A percentile compares a stretch with the other conserved stretches of the same genome.
Conservation (phyloP, 768 basidiomycete species). For the Boletus pseudo-olivaceus region DNA sequence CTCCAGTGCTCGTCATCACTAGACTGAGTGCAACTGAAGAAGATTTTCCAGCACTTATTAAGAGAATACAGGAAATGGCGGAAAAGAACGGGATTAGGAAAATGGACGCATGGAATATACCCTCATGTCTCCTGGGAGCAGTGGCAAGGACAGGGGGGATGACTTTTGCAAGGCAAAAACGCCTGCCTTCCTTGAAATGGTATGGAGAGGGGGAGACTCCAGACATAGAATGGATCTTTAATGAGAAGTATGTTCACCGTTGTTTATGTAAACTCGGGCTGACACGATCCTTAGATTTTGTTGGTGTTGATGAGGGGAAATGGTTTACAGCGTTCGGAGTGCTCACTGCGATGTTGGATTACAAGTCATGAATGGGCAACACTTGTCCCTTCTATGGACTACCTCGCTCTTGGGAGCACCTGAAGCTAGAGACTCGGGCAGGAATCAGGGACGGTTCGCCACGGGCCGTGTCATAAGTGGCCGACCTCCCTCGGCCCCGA, state of each 20-base stretch:
- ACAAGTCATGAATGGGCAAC: background rate
- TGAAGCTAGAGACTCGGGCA: background rate
- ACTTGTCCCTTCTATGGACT: too few relatives aligned
- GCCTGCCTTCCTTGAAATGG: conserved; percentile 45
- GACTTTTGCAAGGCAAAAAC: conserved; percentile 32
- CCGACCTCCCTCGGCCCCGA: background rate
- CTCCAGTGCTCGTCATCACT: conserved; percentile 40
- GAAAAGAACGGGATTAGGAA: conserved; percentile 28
- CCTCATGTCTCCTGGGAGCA: conserved; percentile 27
- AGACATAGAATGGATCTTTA: conserved; percentile 41
- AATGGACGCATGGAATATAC: conserved; percentile 40
- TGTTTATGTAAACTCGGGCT: background rate
- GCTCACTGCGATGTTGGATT: background rate
- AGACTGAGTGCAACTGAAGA: conserved; percentile 33
- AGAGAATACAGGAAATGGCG: conserved; percentile 33
- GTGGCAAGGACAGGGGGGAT: conserved; percentile 29
- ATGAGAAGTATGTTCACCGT: conserved; percentile 39
- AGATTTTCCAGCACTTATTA: conserved; percentile 34
- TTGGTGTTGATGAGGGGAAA: background rate
- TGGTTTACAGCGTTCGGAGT: too few relatives aligned
- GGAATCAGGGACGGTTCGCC: too few relatives aligned
- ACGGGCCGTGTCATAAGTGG: background rate
- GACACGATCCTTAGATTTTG: background rate
- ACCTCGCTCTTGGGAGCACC: too few relatives aligned
- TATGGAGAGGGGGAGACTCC: conserved; percentile 37